Conservation (phyloP, 2,329 filamentous ascomycete genomes). For the Hymenotorrendiella dingleyae region DNA sequence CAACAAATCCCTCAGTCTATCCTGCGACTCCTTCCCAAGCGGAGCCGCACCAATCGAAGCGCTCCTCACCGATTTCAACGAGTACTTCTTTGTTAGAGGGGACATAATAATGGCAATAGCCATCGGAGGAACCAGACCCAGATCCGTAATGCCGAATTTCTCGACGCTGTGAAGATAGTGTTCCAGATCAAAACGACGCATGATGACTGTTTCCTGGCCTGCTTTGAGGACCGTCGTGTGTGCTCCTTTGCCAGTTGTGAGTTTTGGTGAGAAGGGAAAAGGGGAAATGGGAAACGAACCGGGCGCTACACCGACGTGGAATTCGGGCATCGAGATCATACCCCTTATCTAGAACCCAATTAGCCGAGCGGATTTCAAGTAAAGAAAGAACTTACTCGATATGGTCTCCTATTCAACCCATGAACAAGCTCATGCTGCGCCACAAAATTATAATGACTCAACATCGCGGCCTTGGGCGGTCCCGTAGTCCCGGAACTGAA, state of each 20-base stretch:
- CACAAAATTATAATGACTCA: conserved; percentile 33
- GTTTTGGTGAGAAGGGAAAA: background rate
- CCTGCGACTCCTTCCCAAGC: conserved; percentile 36
- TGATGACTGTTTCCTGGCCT: conserved; percentile 40
- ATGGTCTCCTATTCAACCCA: conserved; percentile 48
- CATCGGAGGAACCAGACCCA: conserved; percentile 69
- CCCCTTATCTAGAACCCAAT: conserved; percentile 37
- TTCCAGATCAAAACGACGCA: conserved; percentile 71
- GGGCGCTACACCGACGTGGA: conserved; percentile 66
- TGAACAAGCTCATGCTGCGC: conserved; percentile 34
- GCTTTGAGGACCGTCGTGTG: conserved; percentile 47
- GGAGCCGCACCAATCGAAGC: conserved; percentile 44
- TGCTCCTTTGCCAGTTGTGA: conserved; percentile 50
- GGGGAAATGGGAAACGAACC: conserved; percentile 23
- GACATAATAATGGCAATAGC: conserved; percentile 52
- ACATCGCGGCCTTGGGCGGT: conserved; percentile 37
- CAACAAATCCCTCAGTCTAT: conserved; percentile 37
- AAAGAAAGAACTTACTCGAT: conserved; percentile 52
- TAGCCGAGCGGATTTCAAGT: too few relatives aligned
- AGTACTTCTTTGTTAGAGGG: conserved; percentile 17
- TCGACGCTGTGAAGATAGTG: conserved; percentile 64
- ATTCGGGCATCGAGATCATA: conserved; percentile 45
- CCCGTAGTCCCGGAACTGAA: conserved; percentile 52
- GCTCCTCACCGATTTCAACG: conserved; percentile 50
- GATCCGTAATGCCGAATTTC: conserved; percentile 59